Evolutionary conservation across 768 basidiomycete genomes (phyloP).

Genomic region (Tricholoma sp.): DNA sequence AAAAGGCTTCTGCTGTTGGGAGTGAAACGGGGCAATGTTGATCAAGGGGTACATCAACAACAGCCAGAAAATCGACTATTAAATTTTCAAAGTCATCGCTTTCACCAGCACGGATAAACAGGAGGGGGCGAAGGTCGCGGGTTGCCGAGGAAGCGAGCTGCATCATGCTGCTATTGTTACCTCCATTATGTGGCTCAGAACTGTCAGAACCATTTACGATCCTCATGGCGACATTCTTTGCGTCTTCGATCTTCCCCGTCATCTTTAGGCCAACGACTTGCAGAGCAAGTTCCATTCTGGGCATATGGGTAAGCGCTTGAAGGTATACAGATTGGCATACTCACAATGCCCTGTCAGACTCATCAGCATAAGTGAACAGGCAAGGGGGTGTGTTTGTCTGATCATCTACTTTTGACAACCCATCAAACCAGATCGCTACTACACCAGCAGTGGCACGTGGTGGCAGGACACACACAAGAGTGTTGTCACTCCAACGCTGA

Average conservation of each 20-base stretch:
- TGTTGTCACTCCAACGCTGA: constrained; percentile 89
- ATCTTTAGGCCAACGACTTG: constrained; percentile 96
- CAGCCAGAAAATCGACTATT: constrained; percentile 74
- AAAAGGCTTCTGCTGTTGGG: constrained; percentile 54
- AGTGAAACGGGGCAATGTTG: constrained; percentile 34
- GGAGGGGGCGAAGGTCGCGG: constrained; percentile 51
- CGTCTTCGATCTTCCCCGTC: constrained; percentile 93
- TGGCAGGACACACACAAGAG: constrained; percentile 87
- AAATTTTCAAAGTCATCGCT: constrained; percentile 66
- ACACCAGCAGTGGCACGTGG: constrained; percentile 77
- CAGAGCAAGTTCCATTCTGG: constrained; percentile 90
- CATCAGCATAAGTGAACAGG: constrained; percentile 87
- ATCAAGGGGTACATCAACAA: constrained; percentile 64
- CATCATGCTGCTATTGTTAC: constrained; percentile 34
- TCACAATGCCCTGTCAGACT: constrained; percentile 83
- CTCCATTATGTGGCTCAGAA: constrained; percentile 32
- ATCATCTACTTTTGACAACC: constrained; percentile 58
- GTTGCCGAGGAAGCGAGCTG: constrained; percentile 36
- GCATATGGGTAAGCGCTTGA: constrained; percentile 10
- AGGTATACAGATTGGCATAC: constrained; percentile 26
- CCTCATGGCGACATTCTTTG: constrained; percentile 88
- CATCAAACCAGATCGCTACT: constrained; percentile 87
- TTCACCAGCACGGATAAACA: constrained; percentile 50
- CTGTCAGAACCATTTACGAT: constrained; percentile 77
- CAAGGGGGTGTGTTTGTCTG: constrained; percentile 43